Base-by-base conservation (phyloP, 768 basidiomycete species). In the Rhizopogon vinicolor region DNA sequence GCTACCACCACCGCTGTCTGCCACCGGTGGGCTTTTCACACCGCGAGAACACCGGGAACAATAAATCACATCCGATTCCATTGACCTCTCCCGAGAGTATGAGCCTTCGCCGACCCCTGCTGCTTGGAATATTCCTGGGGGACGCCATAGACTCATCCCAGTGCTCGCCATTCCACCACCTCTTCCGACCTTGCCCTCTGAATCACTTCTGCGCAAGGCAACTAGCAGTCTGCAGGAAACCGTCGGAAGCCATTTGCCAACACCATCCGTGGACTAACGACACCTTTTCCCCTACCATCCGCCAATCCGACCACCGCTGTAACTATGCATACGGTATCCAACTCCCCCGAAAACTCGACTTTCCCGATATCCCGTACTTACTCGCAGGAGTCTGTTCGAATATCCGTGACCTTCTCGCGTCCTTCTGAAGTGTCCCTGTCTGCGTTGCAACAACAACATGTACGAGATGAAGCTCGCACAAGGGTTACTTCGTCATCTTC, bases 221-320 rank as follows among this genome's bases (percentile, higher is more conserved):
- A 44, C 41, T 16, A 65, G 49, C 29, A 54, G 51, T 5, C 41
- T 57, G 2, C 44, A 52, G 55, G 60, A 16, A 55, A 60, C 37
- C 71, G 74, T 39, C 71, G 74, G 29, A 80, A 77, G 58, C 61
- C 70, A 19, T 84, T 3, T 25, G 3, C 83, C 19, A 55, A 63
- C 18, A 84, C 82, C 4, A 64, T 81, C 35, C 78, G 83, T 60
- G 69, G 69, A 49, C 53, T 66, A 46, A 57, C 66, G 53, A 63
- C 78, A 14, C 69, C 75, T n/a, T 78, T 81, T 46, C 75, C 82
- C 9, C 61, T 77, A 7, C 64, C 84, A 37, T 82, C 80, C 3
- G 79, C 80, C 0, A 81, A 76, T 54, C 75, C 85, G 1, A 89
- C 87, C 39, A 90, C 87, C 16, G 85, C 84, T 14, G 53, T 89